These are phyloP conservation scores for Hippophae rhamnoides DNA, from an alignment of 306 rosid genomes.

Conservation along the genomic window DNA sequence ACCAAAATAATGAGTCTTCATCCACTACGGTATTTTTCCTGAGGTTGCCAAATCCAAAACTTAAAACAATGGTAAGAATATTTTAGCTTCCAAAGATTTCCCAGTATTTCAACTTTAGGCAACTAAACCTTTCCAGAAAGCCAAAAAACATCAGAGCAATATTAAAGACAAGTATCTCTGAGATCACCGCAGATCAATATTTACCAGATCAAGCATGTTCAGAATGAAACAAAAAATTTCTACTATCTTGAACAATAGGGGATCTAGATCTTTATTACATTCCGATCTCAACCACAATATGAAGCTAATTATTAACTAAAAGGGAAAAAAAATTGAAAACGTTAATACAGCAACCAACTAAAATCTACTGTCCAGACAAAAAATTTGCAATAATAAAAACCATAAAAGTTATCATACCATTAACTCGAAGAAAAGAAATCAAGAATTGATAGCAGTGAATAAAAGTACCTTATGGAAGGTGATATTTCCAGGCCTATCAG, in stretches of 20 bases:
- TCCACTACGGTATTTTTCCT: too few species aligned
- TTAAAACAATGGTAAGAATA: too few species aligned
- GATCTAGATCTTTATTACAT: not conserved
- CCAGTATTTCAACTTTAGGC: too few species aligned
- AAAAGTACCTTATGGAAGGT: conserved; percentile 72
- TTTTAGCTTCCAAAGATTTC: too few species aligned
- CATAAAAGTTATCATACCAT: not conserved
- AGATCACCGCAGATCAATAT: not conserved
- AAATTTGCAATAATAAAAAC: not conserved
- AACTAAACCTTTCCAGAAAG: too few species aligned
- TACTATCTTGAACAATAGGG: not conserved
- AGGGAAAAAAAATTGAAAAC: too few species aligned
- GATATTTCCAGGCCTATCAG: conserved; percentile 71
- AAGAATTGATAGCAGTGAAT: conserved; percentile 1
- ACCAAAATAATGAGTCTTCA: too few species aligned
- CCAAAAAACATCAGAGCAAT: too few species aligned
- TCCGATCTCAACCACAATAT: too few species aligned
- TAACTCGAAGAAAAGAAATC: not conserved
- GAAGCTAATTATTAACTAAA: too few species aligned
- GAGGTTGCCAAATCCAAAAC: too few species aligned
- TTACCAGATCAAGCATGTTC: not conserved
- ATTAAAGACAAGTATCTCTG: not conserved
- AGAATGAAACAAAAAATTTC: not conserved
- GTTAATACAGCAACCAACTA: too few species aligned
- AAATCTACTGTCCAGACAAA: not conserved